Conservation (phyloP, 164 flowering plant genomes). For the Annona squamosa region DNA sequence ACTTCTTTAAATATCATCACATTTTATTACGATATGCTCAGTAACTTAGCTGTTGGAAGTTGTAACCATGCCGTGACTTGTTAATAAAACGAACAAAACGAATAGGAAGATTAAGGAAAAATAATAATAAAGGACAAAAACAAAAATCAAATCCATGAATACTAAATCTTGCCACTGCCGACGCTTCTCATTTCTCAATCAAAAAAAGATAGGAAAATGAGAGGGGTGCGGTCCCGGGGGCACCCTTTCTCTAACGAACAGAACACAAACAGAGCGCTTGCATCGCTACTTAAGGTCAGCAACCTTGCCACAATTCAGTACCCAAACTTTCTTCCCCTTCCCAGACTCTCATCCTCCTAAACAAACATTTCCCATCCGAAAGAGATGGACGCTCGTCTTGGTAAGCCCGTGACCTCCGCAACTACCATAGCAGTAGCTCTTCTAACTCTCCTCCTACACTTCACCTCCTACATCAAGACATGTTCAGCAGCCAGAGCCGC, state of each 20-base stretch:
- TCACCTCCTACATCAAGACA: not conserved
- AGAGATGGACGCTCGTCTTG: constrained; percentile 8
- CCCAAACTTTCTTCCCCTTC: not conserved
- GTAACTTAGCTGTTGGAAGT: too few relatives aligned
- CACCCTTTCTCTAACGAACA: not conserved
- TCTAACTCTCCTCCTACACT: constrained; percentile 1
- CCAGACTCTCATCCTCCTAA: not conserved
- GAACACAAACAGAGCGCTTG: not conserved
- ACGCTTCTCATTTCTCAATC: not conserved
- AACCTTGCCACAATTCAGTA: not conserved
- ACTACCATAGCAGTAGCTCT: not conserved
- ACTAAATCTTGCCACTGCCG: not conserved
- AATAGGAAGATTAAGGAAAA: too few relatives aligned
- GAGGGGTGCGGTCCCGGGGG: not conserved
- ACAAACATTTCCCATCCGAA: not conserved
- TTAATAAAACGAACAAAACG: not conserved
- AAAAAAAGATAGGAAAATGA: too few relatives aligned
- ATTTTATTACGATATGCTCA: too few relatives aligned
- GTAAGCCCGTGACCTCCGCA: not conserved
- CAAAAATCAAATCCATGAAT: not conserved
- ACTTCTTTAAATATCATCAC: too few relatives aligned
- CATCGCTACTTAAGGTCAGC: not conserved
- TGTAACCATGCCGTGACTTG: not conserved
- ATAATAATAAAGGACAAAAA: too few relatives aligned
- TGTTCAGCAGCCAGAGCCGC: constrained; percentile 2